phyloP scores from a whole-genome alignment of 495 filamentous ascomycete genomes.

The Penicillium odoratum region DNA sequence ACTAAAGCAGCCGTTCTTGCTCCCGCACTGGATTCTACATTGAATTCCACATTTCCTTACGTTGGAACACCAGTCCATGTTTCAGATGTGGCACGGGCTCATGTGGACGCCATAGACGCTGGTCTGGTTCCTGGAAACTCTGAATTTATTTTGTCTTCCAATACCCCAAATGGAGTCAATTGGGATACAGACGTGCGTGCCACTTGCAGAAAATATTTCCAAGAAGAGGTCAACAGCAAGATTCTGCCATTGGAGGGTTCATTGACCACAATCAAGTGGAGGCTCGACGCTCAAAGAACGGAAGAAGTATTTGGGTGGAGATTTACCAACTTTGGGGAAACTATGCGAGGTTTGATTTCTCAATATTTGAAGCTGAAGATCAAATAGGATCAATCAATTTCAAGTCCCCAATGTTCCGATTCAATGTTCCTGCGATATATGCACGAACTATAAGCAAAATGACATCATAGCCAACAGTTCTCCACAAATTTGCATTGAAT shows the following conservation, averaged over 20 bases:
- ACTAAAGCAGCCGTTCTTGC: slow-evolving; percentile 17
- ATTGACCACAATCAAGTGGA: slow-evolving; percentile 34
- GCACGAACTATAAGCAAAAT: too few species aligned
- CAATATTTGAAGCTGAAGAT: slow-evolving; percentile 22
- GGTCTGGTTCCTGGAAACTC: slow-evolving; percentile 15
- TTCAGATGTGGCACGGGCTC: slow-evolving; percentile 26
- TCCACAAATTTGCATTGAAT: too few species aligned
- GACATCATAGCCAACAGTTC: too few species aligned
- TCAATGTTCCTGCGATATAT: too few species aligned
- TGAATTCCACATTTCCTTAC: slow-evolving; percentile 21
- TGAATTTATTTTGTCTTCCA: slow-evolving; percentile 22
- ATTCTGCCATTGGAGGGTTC: slow-evolving; percentile 39
- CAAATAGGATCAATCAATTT: too few species aligned
- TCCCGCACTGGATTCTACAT: slow-evolving; percentile 8
- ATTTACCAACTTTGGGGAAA: slow-evolving; percentile 47
- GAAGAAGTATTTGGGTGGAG: slow-evolving; percentile 49
- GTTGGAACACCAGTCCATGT: slow-evolving; percentile 27
- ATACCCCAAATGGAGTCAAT: slow-evolving; percentile 20
- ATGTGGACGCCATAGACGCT: slow-evolving; percentile 26
- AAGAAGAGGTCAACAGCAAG: slow-evolving; percentile 38
- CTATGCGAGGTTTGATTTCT: slow-evolving; percentile 31
- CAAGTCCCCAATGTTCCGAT: too few species aligned
- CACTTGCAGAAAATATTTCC: slow-evolving; percentile 40
- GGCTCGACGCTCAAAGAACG: slow-evolving; percentile 41
- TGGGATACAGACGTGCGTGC: slow-evolving; percentile 46